Conservation (phyloP, 768 basidiomycete species). For the Mycena metata region DNA sequence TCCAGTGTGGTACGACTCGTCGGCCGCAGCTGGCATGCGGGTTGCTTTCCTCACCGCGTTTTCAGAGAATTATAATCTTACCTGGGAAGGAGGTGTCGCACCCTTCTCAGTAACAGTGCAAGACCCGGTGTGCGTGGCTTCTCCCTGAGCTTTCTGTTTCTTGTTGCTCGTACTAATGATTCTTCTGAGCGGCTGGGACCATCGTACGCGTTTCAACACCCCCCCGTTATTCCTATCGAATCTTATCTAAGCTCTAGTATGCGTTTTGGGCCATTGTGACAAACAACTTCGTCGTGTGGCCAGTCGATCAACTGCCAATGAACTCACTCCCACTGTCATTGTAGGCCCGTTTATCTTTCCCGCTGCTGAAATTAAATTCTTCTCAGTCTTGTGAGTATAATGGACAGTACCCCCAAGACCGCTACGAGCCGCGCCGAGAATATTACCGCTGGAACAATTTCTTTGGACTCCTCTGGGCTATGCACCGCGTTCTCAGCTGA, state of each 20-base stretch:
- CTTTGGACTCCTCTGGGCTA: not conserved
- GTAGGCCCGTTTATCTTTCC: not conserved
- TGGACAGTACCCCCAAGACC: not conserved
- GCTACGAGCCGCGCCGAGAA: conserved; percentile 4
- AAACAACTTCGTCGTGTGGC: not conserved
- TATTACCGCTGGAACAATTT: not conserved
- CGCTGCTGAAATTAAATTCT: not conserved
- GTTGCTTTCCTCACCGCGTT: not conserved
- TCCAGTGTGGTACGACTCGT: conserved; percentile 13
- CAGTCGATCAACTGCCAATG: not conserved
- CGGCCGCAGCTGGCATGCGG: not conserved
- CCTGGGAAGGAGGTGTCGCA: conserved; percentile 11
- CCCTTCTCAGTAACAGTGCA: conserved; percentile 7
- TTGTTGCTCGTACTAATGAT: not conserved
- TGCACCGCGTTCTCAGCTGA: not conserved
- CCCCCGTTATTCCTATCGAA: not conserved
- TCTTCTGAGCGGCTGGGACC: not conserved
- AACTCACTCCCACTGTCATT: conserved; percentile 6
- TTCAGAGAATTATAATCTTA: not conserved
- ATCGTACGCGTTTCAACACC: conserved; percentile 2
- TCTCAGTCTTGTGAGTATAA: conserved; percentile 2
- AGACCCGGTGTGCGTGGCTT: conserved; percentile 13
- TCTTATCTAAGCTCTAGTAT: conserved; percentile 3
- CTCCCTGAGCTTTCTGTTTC: not conserved
- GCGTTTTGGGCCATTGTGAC: not conserved